Evolutionary conservation across 116 monocot genomes (phyloP).

Genomic region (Papilionanthe hybrid): DNA sequence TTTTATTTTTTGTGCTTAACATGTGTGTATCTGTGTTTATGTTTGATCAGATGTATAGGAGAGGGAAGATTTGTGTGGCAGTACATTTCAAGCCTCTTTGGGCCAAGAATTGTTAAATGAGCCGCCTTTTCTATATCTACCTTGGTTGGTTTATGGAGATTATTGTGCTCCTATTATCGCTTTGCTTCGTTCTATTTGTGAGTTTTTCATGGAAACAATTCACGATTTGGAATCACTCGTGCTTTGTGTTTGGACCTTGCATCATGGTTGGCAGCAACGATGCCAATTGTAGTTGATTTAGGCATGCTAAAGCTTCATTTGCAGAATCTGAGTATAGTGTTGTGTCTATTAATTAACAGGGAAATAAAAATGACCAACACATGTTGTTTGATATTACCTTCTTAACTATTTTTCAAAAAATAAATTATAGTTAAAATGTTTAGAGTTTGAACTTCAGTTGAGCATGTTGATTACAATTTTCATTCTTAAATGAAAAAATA

Average conservation of each 20-base stretch:
- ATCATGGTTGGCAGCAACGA: conserved; percentile 89
- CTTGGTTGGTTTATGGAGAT: too few species aligned
- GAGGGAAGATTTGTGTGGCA: conserved; percentile 96
- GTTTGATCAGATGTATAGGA: conserved; percentile 77
- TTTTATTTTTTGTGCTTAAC: background rate
- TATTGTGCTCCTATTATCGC: background rate
- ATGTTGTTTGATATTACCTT: background rate
- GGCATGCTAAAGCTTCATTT: conserved; percentile 61
- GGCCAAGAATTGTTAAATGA: conserved; percentile 81
- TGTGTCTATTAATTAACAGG: too few species aligned
- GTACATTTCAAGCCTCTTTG: conserved; percentile 98
- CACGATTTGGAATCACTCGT: conserved; percentile 90
- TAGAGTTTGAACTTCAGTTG: background rate
- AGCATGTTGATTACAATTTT: too few species aligned
- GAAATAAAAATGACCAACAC: background rate
- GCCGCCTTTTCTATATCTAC: background rate
- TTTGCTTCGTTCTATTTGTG: background rate
- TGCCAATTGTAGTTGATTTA: conserved; percentile 86
- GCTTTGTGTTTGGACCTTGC: conserved; percentile 93
- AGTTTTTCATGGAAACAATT: conserved; percentile 28
- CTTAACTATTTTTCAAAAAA: background rate
- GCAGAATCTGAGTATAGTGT: conserved; percentile 16
- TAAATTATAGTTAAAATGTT: background rate
- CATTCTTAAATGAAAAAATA: too few species aligned
- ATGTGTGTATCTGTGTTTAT: background rate